These are phyloP conservation scores for Mesotaenium endlicherianum DNA, from an alignment of 139 green algal species.

Conservation along the genomic window DNA sequence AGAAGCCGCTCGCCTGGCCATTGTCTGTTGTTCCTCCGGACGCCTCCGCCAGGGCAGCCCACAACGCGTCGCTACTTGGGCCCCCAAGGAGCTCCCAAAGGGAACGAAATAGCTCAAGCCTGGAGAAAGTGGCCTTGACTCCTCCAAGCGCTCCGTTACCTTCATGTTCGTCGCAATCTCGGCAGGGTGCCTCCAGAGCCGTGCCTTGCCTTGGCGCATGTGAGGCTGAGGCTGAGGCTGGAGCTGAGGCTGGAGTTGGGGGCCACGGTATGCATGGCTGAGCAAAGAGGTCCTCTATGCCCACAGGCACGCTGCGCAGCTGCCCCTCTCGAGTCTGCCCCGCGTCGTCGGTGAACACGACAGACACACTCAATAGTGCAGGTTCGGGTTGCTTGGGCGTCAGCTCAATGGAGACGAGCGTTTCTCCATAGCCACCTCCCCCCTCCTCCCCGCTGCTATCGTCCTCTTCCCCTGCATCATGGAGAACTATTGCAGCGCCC, in stretches of 20 bases:
- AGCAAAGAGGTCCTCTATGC: constrained; percentile 7
- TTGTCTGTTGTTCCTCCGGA: no score
- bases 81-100: not conserved
- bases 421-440: not conserved
- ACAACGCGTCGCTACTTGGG: no score
- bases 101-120: no score
- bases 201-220: not conserved
- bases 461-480: not conserved
- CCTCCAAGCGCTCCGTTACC: no score
- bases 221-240: no score
- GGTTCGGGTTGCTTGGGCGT: not conserved
- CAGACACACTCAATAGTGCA: not conserved
- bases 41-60: not conserved
- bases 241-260: no score
- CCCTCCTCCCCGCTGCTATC: not conserved
- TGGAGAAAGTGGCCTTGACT: not conserved
- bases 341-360: not conserved
- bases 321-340: not conserved
- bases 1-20: no score
- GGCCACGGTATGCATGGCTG: no score
- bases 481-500: no score
- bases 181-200: not conserved
- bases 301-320: not conserved
- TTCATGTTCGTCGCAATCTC: no score
- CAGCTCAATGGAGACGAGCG: not conserved